phyloP scores from a whole-genome alignment of 495 filamentous ascomycete species.

The Bacidia rubella region DNA sequence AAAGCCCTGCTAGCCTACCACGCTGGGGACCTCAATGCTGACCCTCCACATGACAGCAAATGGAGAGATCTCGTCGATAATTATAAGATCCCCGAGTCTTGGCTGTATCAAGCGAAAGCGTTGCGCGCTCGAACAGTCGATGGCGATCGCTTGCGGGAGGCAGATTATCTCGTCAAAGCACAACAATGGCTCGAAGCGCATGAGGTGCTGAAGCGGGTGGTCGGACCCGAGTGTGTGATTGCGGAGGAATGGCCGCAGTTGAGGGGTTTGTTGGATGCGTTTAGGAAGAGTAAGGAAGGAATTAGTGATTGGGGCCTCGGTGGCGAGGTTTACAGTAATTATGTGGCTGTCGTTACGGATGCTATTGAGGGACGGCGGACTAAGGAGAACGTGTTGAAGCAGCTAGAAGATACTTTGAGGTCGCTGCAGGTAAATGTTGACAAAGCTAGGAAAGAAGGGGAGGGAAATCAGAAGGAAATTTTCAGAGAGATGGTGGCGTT shows the following conservation, averaged over 20 bases:
- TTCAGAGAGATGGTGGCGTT: slow-evolving; percentile 70
- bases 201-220: slow-evolving; percentile 57
- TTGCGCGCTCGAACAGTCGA: slow-evolving; percentile 58
- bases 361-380: slow-evolving; percentile 18
- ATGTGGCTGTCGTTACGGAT: slow-evolving; percentile 41
- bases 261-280: slow-evolving; percentile 49
- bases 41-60: slow-evolving; percentile 29
- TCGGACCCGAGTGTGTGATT: slow-evolving; percentile 69
- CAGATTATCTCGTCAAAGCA: slow-evolving; percentile 62
- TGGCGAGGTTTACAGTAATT: slow-evolving; percentile 73
- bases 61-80: slow-evolving; percentile 46
- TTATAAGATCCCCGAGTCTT: slow-evolving; percentile 53
- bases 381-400: slow-evolving; percentile 33
- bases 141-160: slow-evolving; percentile 49
- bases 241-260: slow-evolving; percentile 57
- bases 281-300: slow-evolving; percentile 38
- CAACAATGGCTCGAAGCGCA: slow-evolving; percentile 70
- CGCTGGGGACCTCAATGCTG: slow-evolving; percentile 37
- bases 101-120: slow-evolving; percentile 83
- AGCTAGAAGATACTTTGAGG: slow-evolving; percentile 50
- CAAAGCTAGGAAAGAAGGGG: neutral
- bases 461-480: slow-evolving; percentile 36
- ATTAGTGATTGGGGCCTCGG: slow-evolving; percentile 56
- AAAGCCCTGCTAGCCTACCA: slow-evolving; percentile 40
- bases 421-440: slow-evolving; percentile 40